Conservation (phyloP, 2,329 filamentous ascomycete genomes). For the Davidsoniella neocaledoniae region DNA sequence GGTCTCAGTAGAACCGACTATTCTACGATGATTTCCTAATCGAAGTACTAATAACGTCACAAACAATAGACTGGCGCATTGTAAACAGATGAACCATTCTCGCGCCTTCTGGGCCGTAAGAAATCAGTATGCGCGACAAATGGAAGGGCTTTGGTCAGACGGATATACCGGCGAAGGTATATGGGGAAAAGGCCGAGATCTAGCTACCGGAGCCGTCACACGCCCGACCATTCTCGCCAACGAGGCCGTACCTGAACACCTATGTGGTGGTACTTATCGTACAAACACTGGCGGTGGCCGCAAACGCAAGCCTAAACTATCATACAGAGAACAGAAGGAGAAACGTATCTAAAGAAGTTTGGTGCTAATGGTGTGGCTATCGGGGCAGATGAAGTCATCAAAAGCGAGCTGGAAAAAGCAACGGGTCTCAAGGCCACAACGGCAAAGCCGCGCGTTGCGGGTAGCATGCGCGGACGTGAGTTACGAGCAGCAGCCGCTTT, state of each 20-base stretch:
- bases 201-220: conserved; percentile 45
- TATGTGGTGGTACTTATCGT: conserved; percentile 68
- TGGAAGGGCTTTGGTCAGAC: conserved; percentile 52
- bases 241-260: conserved; percentile 48
- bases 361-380: conserved; percentile 51
- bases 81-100: conserved; percentile 83
- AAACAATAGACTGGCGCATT: conserved; percentile 49
- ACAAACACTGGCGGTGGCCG: conserved; percentile 32
- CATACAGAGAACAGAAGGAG: conserved; percentile 58
- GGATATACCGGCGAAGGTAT: conserved; percentile 67
- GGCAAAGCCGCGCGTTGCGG: conserved; percentile 56
- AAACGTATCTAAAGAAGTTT: conserved; percentile 61
- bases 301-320: conserved; percentile 38
- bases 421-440: conserved; percentile 39
- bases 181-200: conserved; percentile 55
- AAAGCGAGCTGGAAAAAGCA: conserved; percentile 42
- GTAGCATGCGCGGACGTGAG: conserved; percentile 57
- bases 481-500: conserved; percentile 61
- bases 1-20: conserved; percentile 24
- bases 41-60: neutral
- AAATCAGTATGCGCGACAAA: conserved; percentile 53
- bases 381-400: conserved; percentile 50
- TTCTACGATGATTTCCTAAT: neutral
- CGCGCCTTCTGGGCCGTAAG: conserved; percentile 66
- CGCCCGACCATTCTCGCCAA: conserved; percentile 32